phyloP scores from a whole-genome alignment of 768 basidiomycete species.

The Multifurca ochricompacta region DNA sequence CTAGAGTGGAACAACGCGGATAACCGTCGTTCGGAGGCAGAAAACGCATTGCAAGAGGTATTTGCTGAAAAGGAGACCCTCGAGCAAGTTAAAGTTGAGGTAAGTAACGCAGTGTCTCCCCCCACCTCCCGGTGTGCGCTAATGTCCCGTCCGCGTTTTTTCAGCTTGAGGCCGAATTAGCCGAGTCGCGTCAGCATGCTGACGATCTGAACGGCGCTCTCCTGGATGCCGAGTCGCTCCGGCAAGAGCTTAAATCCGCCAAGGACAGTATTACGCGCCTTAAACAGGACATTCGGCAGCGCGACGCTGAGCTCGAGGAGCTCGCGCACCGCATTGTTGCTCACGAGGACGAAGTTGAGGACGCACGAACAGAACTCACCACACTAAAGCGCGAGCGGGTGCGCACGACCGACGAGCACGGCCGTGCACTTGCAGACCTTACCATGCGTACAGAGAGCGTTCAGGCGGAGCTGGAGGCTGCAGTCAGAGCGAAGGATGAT shows the following conservation, averaged over 20 bases:
- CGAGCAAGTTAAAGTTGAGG: constrained; percentile 30
- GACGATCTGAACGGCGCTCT: constrained; percentile 40
- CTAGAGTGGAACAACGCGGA: constrained; percentile 49
- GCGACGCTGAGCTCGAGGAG: constrained; percentile 49
- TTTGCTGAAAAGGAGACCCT: constrained; percentile 45
- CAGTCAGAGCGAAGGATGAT: constrained; percentile 48
- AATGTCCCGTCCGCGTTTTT: not conserved
- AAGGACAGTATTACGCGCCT: constrained; percentile 46
- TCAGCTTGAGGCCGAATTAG: constrained; percentile 49
- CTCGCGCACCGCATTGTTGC: constrained; percentile 39
- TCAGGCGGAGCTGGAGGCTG: constrained; percentile 39
- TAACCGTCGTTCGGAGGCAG: constrained; percentile 47
- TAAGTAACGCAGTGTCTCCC: not conserved
- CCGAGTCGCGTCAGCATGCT: constrained; percentile 44
- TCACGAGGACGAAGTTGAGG: constrained; percentile 45
- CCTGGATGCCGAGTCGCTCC: constrained; percentile 42
- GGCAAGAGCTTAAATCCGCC: constrained; percentile 49
- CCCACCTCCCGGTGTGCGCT: not conserved
- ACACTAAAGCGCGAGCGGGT: constrained; percentile 48
- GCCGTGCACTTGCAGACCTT: constrained; percentile 38
- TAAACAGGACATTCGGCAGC: constrained; percentile 47
- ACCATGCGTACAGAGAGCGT: constrained; percentile 40
- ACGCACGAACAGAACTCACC: constrained; percentile 47
- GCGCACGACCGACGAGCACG: constrained; percentile 42
- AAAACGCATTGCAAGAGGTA: constrained; percentile 46